Conservation (phyloP, 2,329 filamentous ascomycete genomes). For the Clonostachys sp. region DNA sequence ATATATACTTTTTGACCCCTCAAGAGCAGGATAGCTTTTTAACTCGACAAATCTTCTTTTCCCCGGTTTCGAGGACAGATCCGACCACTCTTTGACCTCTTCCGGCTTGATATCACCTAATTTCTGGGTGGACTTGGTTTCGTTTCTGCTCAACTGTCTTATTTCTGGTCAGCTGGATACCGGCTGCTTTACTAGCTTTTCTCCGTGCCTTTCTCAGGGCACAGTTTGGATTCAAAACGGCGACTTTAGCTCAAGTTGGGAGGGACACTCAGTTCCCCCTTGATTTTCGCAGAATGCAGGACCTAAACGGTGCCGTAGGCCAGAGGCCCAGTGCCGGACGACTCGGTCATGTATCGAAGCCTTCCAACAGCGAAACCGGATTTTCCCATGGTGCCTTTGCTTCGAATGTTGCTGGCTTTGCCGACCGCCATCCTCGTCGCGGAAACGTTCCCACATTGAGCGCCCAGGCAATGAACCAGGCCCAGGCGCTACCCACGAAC, state of each 20-base stretch:
- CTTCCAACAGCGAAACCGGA: slow-evolving; percentile 77
- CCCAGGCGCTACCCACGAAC: slow-evolving; percentile 33
- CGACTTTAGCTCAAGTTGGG: slow-evolving; percentile 70
- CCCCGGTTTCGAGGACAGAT: too few species aligned
- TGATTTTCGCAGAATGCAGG: slow-evolving; percentile 89
- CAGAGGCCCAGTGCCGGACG: slow-evolving; percentile 52
- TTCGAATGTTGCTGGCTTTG: slow-evolving; percentile 80
- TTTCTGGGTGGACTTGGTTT: too few species aligned
- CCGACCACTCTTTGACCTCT: too few species aligned
- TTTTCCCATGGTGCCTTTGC: slow-evolving; percentile 92
- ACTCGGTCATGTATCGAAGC: slow-evolving; percentile 74
- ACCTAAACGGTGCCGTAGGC: slow-evolving; percentile 45
- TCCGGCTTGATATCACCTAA: too few species aligned
- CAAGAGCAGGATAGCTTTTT: too few species aligned
- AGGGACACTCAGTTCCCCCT: slow-evolving; percentile 85
- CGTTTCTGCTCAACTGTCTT: too few species aligned
- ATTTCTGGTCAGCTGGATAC: too few species aligned
- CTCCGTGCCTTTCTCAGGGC: slow-evolving; percentile 44
- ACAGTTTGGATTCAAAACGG: slow-evolving; percentile 70
- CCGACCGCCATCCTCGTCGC: slow-evolving; percentile 79
- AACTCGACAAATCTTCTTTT: too few species aligned
- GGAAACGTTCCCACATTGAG: slow-evolving; percentile 90
- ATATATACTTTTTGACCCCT: too few species aligned
- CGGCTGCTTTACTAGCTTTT: background rate
- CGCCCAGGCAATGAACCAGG: slow-evolving; percentile 61